Evolutionary conservation across 2,329 filamentous ascomycete species (phyloP).

Genomic region (Capronia americana): DNA sequence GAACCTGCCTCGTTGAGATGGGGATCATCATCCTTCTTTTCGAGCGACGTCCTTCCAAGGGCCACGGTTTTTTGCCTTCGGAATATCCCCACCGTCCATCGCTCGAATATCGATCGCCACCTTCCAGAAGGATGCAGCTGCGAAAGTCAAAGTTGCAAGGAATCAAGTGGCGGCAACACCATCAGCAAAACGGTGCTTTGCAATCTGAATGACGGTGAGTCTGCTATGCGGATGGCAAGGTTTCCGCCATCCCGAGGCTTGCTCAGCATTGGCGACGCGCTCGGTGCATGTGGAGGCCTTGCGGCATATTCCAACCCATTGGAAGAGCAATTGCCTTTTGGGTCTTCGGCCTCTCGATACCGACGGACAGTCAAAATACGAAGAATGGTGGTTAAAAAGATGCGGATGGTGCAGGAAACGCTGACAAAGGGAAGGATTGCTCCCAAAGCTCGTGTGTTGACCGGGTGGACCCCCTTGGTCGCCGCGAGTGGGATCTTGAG

Average conservation of each 20-base stretch:
- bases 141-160: background rate
- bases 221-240: background rate
- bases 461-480: background rate
- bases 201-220: background rate
- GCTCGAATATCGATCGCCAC: background rate
- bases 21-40: background rate
- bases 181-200: background rate
- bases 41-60: background rate
- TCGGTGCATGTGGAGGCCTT: background rate
- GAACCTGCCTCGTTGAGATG: background rate
- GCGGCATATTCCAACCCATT: background rate
- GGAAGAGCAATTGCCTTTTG: background rate
- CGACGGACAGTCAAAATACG: constrained; percentile 6
- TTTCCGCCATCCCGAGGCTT: background rate
- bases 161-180: background rate
- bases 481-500: background rate
- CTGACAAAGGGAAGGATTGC: constrained; percentile 15
- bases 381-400: background rate
- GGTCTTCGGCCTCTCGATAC: background rate
- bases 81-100: background rate
- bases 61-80: background rate
- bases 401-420: background rate
- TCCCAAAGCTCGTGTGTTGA: background rate
- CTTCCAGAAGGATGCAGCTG: background rate
- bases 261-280: background rate